Base-by-base conservation (phyloP, 2,329 filamentous ascomycete species). In the Nannizziopsis arthrosporioides region DNA sequence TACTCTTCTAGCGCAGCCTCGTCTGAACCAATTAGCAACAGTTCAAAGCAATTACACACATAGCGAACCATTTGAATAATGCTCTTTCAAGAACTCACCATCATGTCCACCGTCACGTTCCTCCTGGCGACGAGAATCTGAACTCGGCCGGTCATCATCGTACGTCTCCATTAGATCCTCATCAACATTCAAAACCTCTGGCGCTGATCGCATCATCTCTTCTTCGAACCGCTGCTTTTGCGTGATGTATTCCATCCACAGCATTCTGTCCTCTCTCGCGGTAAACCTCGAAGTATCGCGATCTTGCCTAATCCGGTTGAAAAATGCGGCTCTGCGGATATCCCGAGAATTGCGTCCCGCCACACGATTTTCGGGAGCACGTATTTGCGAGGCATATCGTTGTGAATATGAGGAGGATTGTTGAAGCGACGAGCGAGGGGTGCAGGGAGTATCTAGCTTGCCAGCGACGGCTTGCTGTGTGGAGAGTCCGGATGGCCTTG, bases 241-340 rank as follows among this genome's bases (percentile, higher is more conserved):
- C 47, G 57, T 61, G 48, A 64, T 55, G 57, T 62, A 62, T 51
- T 71, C 69, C 65, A 62, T 66, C 54, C 57, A 65, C 60, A 63
- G 65, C 50, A 66, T 62, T 61, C 63, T 68, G 56, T 63, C 73
- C 54, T 63, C 67, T 53, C 60, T 66, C 53, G 57, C 59, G 51
- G 67, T 63, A 47, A 65, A 67, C 6, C 64, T 61, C 0, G 58
- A 61, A 32, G 59, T 56, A 11, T 69, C 66, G 27, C 69, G 65
- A 37, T 63, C 62, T n/a, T 57, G 57, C 42, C 62, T 64, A 14
- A 71, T 60, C 17, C 64, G 62, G 52, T 69, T 69, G 2, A 70
- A 54, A 47, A 71, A 72, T 39, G 61, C 58, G 17, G 59, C 61
- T 44, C 65, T 65, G 19, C 64, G 61, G 31, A 63, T 60, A 9